Evolutionary conservation across 2,329 filamentous ascomycete species (phyloP), one percentile per base, ranked within the genome.

Genomic region (Purpureocillium takamizusanense): DNA sequence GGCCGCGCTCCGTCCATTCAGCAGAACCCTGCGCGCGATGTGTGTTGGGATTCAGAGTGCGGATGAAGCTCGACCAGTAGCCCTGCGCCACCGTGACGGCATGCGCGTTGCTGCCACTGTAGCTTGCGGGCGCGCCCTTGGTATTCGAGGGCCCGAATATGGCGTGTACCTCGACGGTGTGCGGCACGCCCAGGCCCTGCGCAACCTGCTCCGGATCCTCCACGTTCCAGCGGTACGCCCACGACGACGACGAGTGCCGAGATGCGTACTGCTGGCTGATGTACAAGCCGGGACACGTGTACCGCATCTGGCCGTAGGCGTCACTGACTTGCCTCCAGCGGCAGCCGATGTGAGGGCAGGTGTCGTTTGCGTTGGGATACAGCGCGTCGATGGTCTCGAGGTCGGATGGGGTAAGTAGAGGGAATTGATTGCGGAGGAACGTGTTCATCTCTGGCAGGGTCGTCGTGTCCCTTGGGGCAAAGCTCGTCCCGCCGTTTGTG

Each of bases 211-310:
- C 32, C 12, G 32, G 32, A 14, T 34, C 32, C n/a, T 16, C n/a
- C 4, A 34, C 16, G 42, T 77, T 72, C 59, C 75, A 83, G 34
- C 72, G 74, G 53, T 86, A 86, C 52, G 74, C 79, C 69, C 72
- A 86, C 31, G 66, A 72, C 35, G 66, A 72, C 35, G 61, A 10
- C 49, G 15, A 57, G 58, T 40, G 60, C 50, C 4, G 42, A 40
- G 2, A 50, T 47, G 10, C 5, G 34, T 57, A 44, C 37, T 41
- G 39, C 23, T 45, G 35, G 18, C 42, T 45, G 35, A 53, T 36
- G 35, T 39, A 39, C 25, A 49, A 40, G 17, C 44, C 31, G 17
- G 49, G 40, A 42, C 45, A 50, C 35, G 43, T 44, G 12, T 41
- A 46, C 23, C 46, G 43, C n/a, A 47, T 38, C 33, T 50, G 40